phyloP scores from a whole-genome alignment of 2,329 filamentous ascomycete species.

The Aspergillus pseudoterreus region DNA sequence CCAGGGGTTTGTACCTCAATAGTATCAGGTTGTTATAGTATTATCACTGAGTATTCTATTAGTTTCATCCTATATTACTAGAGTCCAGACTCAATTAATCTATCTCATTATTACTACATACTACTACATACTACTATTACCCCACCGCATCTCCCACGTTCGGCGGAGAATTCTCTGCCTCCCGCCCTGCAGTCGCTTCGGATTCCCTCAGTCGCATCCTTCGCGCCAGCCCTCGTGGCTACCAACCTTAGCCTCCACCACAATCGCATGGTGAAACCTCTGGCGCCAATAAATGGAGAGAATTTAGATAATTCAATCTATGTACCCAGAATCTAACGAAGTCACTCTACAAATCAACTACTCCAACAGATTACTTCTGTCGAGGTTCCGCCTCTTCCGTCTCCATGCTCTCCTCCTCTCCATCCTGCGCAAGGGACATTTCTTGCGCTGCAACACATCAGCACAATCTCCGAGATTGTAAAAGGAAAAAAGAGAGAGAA shows the following conservation, averaged over 20 bases:
- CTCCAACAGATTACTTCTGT: slow-evolving; percentile 1
- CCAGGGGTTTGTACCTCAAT: not conserved
- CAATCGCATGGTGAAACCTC: too few relatives aligned
- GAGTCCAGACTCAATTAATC: too few relatives aligned
- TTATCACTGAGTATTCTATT: too few relatives aligned
- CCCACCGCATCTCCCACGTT: not conserved
- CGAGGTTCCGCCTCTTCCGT: slow-evolving; percentile 21
- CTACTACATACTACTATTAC: not conserved
- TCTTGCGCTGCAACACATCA: slow-evolving; percentile 54
- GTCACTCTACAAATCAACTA: not conserved
- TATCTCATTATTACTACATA: too few relatives aligned
- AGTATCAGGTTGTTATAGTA: too few relatives aligned
- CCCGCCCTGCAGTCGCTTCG: too few relatives aligned
- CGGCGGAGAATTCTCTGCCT: not conserved
- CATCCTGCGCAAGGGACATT: slow-evolving; percentile 45
- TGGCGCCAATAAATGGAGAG: too few relatives aligned
- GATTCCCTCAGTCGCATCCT: too few relatives aligned
- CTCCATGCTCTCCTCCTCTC: slow-evolving; percentile 32
- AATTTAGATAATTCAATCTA: not conserved
- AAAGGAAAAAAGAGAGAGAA: too few relatives aligned
- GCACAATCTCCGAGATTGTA: slow-evolving; percentile 1
- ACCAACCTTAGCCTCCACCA: too few relatives aligned
- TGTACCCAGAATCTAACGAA: not conserved
- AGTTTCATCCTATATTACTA: not conserved
- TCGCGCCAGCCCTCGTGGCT: too few relatives aligned